A percentile compares a stretch with the other conserved stretches of the same genome.
Evolutionary conservation across 352 stramenopile genomes (phyloP).

Genomic region (Globisporangium lucens): DNA sequence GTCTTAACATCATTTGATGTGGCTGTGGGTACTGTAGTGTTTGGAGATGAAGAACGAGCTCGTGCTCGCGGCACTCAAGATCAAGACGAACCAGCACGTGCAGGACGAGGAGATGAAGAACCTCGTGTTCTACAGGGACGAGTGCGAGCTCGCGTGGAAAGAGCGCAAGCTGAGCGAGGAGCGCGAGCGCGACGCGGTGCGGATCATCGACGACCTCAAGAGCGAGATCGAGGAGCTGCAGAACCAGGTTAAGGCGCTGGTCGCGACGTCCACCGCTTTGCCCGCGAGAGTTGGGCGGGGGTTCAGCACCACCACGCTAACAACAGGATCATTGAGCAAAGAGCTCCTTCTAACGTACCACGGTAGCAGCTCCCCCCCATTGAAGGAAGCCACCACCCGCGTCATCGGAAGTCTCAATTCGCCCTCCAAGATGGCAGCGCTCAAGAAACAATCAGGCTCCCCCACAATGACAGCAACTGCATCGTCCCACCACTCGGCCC

Average conservation of each 20-base stretch:
- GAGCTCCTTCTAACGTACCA: background rate
- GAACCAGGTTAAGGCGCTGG: constrained; percentile 42
- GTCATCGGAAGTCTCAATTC: constrained; percentile 6
- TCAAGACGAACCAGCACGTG: constrained; percentile 57
- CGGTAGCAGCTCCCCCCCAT: background rate
- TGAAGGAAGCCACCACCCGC: constrained; percentile 8
- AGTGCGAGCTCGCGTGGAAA: constrained; percentile 68
- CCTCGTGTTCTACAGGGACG: constrained; percentile 67
- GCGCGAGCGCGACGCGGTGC: constrained; percentile 55
- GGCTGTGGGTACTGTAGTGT: constrained; percentile 24
- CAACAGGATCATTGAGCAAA: background rate
- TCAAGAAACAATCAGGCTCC: constrained; percentile 14
- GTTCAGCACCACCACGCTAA: background rate
- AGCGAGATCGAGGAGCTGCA: constrained; percentile 54
- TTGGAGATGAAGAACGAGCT: constrained; percentile 71
- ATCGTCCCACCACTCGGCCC: constrained; percentile 12
- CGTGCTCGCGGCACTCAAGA: constrained; percentile 46
- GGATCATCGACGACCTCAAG: constrained; percentile 70
- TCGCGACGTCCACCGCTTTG: constrained; percentile 18
- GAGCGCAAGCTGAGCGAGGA: constrained; percentile 52
- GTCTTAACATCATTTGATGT: background rate
- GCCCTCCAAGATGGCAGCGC: constrained; percentile 13
- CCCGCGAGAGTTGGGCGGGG: background rate
- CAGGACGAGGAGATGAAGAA: constrained; percentile 72
- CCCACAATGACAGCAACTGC: background rate